Evolutionary conservation across 352 stramenopile species (phyloP), one percentile per base, ranked within the genome.

Genomic region (Phytopythium chamaehyphon): DNA sequence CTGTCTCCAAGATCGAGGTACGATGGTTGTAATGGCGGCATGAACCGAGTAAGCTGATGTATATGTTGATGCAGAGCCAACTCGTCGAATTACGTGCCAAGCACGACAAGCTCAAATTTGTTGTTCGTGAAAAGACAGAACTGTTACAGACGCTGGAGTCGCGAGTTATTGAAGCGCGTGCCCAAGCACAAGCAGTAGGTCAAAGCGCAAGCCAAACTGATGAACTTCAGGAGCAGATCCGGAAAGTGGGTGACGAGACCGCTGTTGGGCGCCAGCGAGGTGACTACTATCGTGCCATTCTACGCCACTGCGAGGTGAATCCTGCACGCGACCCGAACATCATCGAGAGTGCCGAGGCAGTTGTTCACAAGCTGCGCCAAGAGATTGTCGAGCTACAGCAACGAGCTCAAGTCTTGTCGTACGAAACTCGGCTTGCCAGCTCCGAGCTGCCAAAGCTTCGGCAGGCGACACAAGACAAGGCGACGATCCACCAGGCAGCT

Each of bases 271-370:
- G 78, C 16, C 75, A 86, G 62, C 80, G 80, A 6, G 80, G 80
- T 33, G 80, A 93, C 35, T 93, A 93, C 55, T 93, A 93, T 68
- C 83, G 83, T 21, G 50, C 80, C 6, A 88, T 93, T 37, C 38
- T 93, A 37, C 76, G 83, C 2, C 77, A 93, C 54, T 93, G 83
- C 55, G 83, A 93, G 47, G 62, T 89, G 28, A 73, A 87, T 48
- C 80, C 80, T 19, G 80, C 80, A n/a, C 72, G 83, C 8, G 79
- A 90, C 35, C 66, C 80, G 1, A 90, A 89, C n/a, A 78, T 69
- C 31, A 90, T 93, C 44, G 83, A 89, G 49, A 76, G 54, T 40
- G 74, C 78, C 5, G 83, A 93, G 64, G 69, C 57, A 12, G 59
- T 63, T 21, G 76, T 90, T 12, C 63, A 72, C 51, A 80, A 76